Percentiles rank a stretch among this genome's conserved stretches.
Evolutionary conservation across 129 eudicot genomes (phyloP).

Genomic region (Heracleum sosnowskyi): DNA sequence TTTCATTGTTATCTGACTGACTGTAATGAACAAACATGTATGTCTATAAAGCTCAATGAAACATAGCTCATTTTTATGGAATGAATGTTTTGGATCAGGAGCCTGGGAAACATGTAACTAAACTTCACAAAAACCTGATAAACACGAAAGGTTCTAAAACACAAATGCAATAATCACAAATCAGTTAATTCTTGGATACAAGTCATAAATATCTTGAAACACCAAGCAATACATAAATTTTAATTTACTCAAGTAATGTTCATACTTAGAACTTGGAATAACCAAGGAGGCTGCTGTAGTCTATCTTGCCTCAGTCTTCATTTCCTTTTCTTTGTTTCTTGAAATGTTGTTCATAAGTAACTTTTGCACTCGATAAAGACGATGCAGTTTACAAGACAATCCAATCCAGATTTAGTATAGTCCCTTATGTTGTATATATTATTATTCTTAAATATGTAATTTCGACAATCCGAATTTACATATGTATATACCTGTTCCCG

Average conservation of each 20-base stretch:
- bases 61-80: neutral
- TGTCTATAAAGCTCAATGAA: slow-evolving; percentile 4
- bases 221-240: slow-evolving; percentile 20
- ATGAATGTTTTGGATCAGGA: neutral
- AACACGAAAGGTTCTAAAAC: slow-evolving; percentile 15
- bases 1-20: no score
- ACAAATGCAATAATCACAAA: slow-evolving; percentile 14
- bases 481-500: slow-evolving; percentile 68
- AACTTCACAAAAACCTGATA: slow-evolving; percentile 18
- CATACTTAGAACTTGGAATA: slow-evolving; percentile 68
- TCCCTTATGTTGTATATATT: neutral
- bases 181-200: slow-evolving; percentile 16
- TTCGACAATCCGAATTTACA: neutral
- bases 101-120: slow-evolving; percentile 12
- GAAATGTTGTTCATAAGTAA: slow-evolving; percentile 55
- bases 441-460: neutral
- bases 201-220: slow-evolving; percentile 23
- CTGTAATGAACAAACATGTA: neutral
- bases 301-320: slow-evolving; percentile 34
- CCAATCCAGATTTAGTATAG: neutral
- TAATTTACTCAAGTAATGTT: slow-evolving; percentile 38
- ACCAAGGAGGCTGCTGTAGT: slow-evolving; percentile 63
- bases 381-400: slow-evolving; percentile 52
- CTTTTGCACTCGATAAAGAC: slow-evolving; percentile 73
- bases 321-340: slow-evolving; percentile 10